Evolutionary conservation across 768 basidiomycete genomes (phyloP).

Genomic region (Kondoa subrosea): DNA sequence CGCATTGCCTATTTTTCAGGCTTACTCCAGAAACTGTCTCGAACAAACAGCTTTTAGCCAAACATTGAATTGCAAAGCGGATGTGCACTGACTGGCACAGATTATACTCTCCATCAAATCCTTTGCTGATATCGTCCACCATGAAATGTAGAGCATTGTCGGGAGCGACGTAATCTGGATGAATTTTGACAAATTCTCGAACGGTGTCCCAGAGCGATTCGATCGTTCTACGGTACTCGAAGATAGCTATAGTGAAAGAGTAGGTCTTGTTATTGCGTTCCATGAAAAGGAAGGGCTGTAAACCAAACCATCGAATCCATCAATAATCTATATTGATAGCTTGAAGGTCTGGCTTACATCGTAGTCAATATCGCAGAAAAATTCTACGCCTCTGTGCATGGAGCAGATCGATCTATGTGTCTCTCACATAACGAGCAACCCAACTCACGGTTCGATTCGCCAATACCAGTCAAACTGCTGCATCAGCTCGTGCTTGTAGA

Average conservation of each 20-base stretch:
- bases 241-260: slow-evolving; percentile 60
- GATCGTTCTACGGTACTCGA: slow-evolving; percentile 63
- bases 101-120: slow-evolving; percentile 43
- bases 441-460: slow-evolving; percentile 49
- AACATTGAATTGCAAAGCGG: background rate
- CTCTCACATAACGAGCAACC: too few relatives aligned
- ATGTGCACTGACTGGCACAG: slow-evolving; percentile 40
- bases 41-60: background rate
- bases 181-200: slow-evolving; percentile 45
- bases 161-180: slow-evolving; percentile 47
- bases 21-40: background rate
- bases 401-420: background rate
- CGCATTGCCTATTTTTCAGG: background rate
- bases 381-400: slow-evolving; percentile 26
- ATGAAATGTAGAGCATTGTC: slow-evolving; percentile 58
- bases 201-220: slow-evolving; percentile 59
- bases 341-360: slow-evolving; percentile 23
- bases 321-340: background rate
- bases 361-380: slow-evolving; percentile 58
- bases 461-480: slow-evolving; percentile 71
- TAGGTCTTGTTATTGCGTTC: slow-evolving; percentile 68
- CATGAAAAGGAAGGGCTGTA: slow-evolving; percentile 58
- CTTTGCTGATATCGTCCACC: slow-evolving; percentile 50
- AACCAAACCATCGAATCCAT: too few relatives aligned
- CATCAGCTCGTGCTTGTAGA: slow-evolving; percentile 63